These are phyloP conservation scores for Yamadazyma phyllophila DNA, from an alignment of 805 yeast species.

Conservation along the genomic window DNA sequence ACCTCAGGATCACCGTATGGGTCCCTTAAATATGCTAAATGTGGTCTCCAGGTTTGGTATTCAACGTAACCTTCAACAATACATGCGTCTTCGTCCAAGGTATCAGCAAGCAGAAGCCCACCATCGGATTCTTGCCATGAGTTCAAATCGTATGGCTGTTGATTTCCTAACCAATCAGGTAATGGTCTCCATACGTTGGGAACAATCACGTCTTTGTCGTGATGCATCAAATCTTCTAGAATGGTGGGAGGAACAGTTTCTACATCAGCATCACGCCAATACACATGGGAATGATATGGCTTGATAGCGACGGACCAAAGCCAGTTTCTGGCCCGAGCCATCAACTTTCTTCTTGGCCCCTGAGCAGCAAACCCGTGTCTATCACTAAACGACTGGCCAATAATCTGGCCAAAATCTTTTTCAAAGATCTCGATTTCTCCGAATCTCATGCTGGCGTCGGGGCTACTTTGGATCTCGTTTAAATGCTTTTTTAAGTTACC, in stretches of 20 bases:
- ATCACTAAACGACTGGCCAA: conserved; percentile 91
- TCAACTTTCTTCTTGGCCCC: conserved; percentile 89
- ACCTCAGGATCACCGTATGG: conserved; percentile 94
- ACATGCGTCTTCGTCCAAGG: conserved; percentile 87
- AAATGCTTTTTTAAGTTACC: conserved; percentile 58
- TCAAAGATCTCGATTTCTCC: conserved; percentile 86
- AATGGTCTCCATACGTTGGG: conserved; percentile 93
- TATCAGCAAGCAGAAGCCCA: conserved; percentile 71
- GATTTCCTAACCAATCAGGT: conserved; percentile 82
- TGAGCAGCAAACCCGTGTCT: conserved; percentile 96
- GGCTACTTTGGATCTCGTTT: conserved; percentile 60
- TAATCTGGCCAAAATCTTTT: conserved; percentile 86
- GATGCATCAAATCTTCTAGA: conserved; percentile 89
- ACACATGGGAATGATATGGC: conserved; percentile 94
- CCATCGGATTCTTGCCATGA: conserved; percentile 87
- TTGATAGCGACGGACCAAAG: conserved; percentile 77
- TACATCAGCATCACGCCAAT: conserved; percentile 98
- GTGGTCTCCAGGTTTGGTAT: conserved; percentile 98
- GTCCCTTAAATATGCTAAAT: conserved; percentile 89
- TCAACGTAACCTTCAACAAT: conserved; percentile 97
- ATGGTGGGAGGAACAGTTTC: conserved; percentile 83
- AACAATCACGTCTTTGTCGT: conserved; percentile 85
- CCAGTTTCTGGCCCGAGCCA: conserved; percentile 98
- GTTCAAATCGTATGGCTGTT: conserved; percentile 81
- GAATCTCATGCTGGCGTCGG: conserved; percentile 60